Conservation (phyloP, 2,329 filamentous ascomycete species). For the Mycocentrospora acerina region DNA sequence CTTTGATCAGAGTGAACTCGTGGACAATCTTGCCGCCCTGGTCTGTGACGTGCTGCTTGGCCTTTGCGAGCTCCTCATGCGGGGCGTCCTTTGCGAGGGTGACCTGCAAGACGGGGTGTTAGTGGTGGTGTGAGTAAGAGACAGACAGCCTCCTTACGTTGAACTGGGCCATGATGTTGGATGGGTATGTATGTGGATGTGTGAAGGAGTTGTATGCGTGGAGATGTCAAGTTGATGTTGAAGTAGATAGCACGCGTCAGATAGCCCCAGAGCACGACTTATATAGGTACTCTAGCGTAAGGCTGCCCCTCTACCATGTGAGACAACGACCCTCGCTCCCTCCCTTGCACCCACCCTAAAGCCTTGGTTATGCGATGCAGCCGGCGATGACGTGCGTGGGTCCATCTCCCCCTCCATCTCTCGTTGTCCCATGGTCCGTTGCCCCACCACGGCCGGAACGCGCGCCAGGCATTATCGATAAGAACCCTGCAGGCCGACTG, state of each 20-base stretch:
- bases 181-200: conserved; percentile 2
- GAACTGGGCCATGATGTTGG: conserved; percentile 17
- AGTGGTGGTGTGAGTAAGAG: not conserved
- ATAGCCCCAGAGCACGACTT: conserved; percentile 21
- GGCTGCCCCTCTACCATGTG: not conserved
- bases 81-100: conserved; percentile 74
- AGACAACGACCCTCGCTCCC: no score
- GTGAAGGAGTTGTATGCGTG: not conserved
- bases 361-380: conserved; percentile 28
- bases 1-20: conserved; percentile 86
- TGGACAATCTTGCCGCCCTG: conserved; percentile 83
- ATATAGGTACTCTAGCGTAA: conserved; percentile 16
- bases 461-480: conserved; percentile 40
- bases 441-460: conserved; percentile 15
- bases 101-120: conserved; percentile 57
- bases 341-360: conserved; percentile 11
- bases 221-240: not conserved
- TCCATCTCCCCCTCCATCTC: not conserved
- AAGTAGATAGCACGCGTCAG: conserved; percentile 10
- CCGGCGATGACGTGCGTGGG: conserved; percentile 24
- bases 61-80: conserved; percentile 68
- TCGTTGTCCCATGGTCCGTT: conserved; percentile 1
- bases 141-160: conserved; percentile 8
- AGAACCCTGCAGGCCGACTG: conserved; percentile 26
- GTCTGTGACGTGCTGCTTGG: conserved; percentile 71